phyloP scores from a whole-genome alignment of 148 eudicot genomes.

The Nyssa sinensis region DNA sequence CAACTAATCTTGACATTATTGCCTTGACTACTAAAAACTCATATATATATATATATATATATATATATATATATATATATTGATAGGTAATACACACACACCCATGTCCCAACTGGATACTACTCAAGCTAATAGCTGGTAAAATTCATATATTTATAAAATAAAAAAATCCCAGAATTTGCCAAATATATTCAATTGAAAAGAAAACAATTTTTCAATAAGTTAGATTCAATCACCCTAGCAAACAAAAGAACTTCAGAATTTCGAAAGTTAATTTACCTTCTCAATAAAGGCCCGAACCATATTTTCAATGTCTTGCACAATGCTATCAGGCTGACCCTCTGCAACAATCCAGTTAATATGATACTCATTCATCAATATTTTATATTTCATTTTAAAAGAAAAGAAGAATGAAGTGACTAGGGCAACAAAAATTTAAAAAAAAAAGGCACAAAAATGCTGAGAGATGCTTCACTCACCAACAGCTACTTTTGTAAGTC shows the following conservation, averaged over 20 bases:
- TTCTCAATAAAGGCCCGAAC: constrained; percentile 53
- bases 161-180: neutral
- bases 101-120: too few species aligned
- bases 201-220: neutral
- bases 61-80: too few species aligned
- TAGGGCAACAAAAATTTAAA: neutral
- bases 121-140: too few species aligned
- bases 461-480: constrained; percentile 10
- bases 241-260: neutral
- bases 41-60: too few species aligned
- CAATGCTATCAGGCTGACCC: constrained; percentile 53
- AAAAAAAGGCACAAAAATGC: neutral
- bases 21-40: neutral
- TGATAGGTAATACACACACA: too few species aligned
- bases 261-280: constrained; percentile 12
- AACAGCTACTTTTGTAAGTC: constrained; percentile 23
- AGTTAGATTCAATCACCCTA: neutral
- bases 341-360: constrained; percentile 17
- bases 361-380: neutral
- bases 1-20: neutral
- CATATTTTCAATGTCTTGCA: constrained; percentile 57
- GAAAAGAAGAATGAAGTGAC: neutral
- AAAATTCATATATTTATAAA: neutral
- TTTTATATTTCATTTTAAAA: neutral
- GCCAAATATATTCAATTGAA: neutral